phyloP scores from a whole-genome alignment of 2,329 filamentous ascomycete species.

The Paecilomyces fulvus region DNA sequence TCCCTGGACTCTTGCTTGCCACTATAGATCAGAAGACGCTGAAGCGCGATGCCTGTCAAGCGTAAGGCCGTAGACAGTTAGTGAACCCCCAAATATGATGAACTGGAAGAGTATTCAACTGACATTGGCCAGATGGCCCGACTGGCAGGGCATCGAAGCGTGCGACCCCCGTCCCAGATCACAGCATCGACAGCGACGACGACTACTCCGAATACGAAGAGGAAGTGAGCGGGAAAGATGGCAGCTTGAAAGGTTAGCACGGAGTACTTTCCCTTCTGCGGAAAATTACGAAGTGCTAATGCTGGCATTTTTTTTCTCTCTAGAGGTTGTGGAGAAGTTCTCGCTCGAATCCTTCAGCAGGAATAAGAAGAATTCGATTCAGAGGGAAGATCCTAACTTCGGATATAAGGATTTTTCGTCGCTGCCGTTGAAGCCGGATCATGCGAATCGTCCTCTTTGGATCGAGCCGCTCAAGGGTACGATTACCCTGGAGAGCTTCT shows the following conservation, averaged over 20 bases:
- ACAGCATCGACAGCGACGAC: constrained; percentile 44
- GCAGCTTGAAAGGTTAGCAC: constrained; percentile 38
- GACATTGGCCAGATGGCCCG: constrained; percentile 34
- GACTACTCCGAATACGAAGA: constrained; percentile 49
- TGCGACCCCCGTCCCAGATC: constrained; percentile 37
- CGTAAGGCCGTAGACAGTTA: constrained; percentile 34
- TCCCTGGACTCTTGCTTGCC: neutral
- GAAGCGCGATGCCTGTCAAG: constrained; percentile 56
- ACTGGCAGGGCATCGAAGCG: constrained; percentile 41
- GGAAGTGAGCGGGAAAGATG: constrained; percentile 40
- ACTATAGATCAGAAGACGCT: neutral
- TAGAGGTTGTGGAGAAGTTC: constrained; percentile 45
- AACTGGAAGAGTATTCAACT: constrained; percentile 13
- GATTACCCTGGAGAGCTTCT: constrained; percentile 92
- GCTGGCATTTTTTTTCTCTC: constrained; percentile 3
- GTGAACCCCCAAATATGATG: constrained; percentile 4
- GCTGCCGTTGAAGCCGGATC: constrained; percentile 75
- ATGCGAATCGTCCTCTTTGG: constrained; percentile 84
- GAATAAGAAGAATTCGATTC: constrained; percentile 31
- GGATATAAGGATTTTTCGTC: constrained; percentile 71
- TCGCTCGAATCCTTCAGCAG: constrained; percentile 45
- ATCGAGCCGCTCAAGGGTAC: constrained; percentile 79
- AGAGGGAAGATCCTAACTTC: constrained; percentile 47
- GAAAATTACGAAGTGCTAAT: constrained; percentile 11
- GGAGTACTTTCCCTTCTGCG: constrained; percentile 8